Conservation (phyloP, 1,284 basidiomycete genomes). For the Termitomyces sp. region DNA sequence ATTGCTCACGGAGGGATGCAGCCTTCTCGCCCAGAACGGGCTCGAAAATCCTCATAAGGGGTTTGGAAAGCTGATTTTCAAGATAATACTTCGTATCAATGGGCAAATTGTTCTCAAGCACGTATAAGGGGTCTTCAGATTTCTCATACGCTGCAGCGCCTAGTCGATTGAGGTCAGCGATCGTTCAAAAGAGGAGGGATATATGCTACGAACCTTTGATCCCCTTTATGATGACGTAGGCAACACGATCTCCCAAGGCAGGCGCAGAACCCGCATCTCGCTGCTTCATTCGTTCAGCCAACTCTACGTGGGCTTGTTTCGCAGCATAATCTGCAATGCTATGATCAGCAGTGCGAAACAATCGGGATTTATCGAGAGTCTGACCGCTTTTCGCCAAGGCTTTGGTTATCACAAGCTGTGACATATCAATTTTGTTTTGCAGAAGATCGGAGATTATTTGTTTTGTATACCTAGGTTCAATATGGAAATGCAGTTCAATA, state of each 20-base stretch:
- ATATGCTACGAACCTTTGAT: constrained; percentile 62
- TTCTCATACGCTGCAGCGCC: constrained; percentile 98
- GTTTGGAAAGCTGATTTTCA: constrained; percentile 94
- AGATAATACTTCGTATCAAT: constrained; percentile 97
- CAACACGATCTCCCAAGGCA: constrained; percentile 90
- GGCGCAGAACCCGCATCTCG: constrained; percentile 95
- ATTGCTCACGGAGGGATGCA: constrained; percentile 65
- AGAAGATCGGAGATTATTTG: constrained; percentile 88
- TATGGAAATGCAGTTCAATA: not conserved
- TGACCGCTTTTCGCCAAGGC: constrained; percentile 83
- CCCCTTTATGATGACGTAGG: constrained; percentile 95
- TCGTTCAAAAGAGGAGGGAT: not conserved
- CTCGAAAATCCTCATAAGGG: constrained; percentile 94
- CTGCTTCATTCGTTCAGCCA: constrained; percentile 91
- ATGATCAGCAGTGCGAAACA: not conserved
- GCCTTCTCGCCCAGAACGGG: constrained; percentile 94
- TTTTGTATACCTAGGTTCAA: constrained; percentile 74
- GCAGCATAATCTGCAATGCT: constrained; percentile 66
- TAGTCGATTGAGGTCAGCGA: constrained; percentile 22
- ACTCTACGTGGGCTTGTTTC: constrained; percentile 93
- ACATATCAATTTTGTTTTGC: constrained; percentile 96
- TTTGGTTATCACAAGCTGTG: constrained; percentile 96
- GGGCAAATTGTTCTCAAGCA: constrained; percentile 93
- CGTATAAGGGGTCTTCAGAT: constrained; percentile 93
- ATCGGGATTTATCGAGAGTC: constrained; percentile 17